A percentile compares a stretch with the other conserved stretches of the same genome.
Evolutionary conservation across 768 basidiomycete species (phyloP).

Genomic region (Trametes cubensis): DNA sequence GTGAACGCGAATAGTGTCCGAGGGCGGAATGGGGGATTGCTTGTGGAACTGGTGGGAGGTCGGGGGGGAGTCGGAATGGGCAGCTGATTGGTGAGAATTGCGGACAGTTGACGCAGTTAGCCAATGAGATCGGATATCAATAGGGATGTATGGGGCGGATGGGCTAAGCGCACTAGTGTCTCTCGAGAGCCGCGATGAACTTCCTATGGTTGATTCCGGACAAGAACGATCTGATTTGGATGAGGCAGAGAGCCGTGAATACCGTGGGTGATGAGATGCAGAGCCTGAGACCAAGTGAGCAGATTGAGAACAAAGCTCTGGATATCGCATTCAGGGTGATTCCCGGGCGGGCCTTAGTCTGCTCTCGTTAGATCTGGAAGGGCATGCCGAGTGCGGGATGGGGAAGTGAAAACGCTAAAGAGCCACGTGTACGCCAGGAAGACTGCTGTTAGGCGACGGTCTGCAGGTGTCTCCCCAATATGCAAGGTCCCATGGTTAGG

Average conservation of each 20-base stretch:
- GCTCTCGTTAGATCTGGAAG: conserved; percentile 11
- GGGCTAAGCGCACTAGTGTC: conserved; percentile 9
- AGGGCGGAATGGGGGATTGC: not conserved
- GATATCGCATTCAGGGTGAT: not conserved
- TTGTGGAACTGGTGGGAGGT: not conserved
- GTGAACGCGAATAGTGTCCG: not conserved
- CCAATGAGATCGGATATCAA: conserved; percentile 1
- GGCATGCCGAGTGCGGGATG: not conserved
- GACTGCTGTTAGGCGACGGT: not conserved
- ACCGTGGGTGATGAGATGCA: conserved; percentile 8
- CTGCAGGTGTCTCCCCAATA: not conserved
- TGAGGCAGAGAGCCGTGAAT: conserved; percentile 11
- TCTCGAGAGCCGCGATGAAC: not conserved
- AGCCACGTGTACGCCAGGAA: not conserved
- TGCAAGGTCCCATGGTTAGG: no score
- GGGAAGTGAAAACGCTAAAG: not conserved
- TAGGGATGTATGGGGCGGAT: not conserved
- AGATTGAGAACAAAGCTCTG: conserved; percentile 6
- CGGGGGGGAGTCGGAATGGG: not conserved
- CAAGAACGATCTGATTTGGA: not conserved
- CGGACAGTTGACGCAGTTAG: not conserved
- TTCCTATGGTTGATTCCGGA: not conserved
- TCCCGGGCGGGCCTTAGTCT: conserved; percentile 1
- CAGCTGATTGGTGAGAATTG: not conserved
- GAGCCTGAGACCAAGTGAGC: not conserved